Percentiles rank a stretch among this genome's conserved stretches.
phyloP scores from a whole-genome alignment of 768 basidiomycete genomes.

The Sporobolomyces phaffii region DNA sequence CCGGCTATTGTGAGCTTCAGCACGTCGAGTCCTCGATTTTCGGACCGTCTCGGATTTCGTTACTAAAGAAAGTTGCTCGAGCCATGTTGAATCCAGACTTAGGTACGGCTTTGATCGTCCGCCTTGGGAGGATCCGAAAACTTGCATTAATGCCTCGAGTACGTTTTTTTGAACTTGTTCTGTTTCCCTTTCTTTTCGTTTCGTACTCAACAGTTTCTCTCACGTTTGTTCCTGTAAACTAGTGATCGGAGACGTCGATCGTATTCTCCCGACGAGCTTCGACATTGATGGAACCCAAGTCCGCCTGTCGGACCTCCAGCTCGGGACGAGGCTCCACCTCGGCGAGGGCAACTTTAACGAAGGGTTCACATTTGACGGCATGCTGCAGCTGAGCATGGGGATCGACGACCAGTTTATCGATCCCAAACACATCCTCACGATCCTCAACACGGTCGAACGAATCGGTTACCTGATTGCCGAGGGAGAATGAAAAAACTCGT shows the following conservation, averaged over 20 bases:
- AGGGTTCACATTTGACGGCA: constrained; percentile 27
- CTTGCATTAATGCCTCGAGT: constrained; percentile 29
- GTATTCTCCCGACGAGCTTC: constrained; percentile 25
- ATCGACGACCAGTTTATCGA: neutral
- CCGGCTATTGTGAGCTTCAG: constrained; percentile 16
- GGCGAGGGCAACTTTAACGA: constrained; percentile 35
- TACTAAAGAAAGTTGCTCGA: no score
- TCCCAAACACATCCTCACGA: neutral
- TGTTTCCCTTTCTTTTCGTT: neutral
- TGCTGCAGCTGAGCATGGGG: constrained; percentile 11
- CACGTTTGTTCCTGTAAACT: no score
- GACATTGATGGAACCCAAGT: neutral
- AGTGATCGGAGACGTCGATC: constrained; percentile 37
- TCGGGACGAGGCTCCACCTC: constrained; percentile 27
- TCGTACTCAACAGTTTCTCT: no score
- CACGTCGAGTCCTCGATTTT: no score
- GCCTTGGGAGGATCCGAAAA: constrained; percentile 3
- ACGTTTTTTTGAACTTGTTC: neutral
- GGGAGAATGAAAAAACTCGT: neutral
- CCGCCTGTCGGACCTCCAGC: constrained; percentile 1
- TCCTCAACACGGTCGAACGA: neutral
- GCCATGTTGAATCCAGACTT: no score
- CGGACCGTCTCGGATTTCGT: no score
- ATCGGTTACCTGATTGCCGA: neutral
- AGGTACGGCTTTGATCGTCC: neutral